Conservation (phyloP, 148 eudicot species). For the Cornus florida region DNA sequence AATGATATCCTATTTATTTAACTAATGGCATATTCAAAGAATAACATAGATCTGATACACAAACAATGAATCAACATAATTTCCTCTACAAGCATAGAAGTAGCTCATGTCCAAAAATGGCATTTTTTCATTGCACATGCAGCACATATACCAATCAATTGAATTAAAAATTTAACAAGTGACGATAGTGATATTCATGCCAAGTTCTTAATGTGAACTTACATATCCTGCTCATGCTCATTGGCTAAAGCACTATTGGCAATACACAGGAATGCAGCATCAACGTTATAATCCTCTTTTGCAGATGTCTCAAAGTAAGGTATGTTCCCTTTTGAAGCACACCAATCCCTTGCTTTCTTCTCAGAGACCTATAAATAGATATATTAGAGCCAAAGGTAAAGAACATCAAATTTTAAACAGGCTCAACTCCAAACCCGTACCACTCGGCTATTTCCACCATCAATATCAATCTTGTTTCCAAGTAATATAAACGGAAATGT, state of each 20-base stretch:
- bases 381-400: not conserved
- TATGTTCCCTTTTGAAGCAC: conserved; percentile 67
- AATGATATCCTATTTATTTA: too few species aligned
- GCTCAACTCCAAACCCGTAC: conserved; percentile 29
- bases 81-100: too few species aligned
- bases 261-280: conserved; percentile 64
- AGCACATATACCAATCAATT: not conserved
- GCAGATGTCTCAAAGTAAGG: conserved; percentile 87
- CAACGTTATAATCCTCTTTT: conserved; percentile 74
- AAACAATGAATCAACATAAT: not conserved
- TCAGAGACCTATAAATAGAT: conserved; percentile 58
- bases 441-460: conserved; percentile 77
- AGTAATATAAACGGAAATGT: conserved; percentile 70
- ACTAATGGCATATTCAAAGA: not conserved
- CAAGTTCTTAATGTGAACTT: conserved; percentile 29
- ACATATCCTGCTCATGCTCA: conserved; percentile 75
- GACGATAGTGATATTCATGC: not conserved
- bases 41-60: not conserved
- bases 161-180: not conserved
- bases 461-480: conserved; percentile 79
- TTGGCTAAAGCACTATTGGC: conserved; percentile 71
- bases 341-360: conserved; percentile 76
- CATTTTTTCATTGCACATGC: not conserved
- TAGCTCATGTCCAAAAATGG: not conserved
- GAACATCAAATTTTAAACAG: not conserved